These are phyloP conservation scores for Suillus fuscotomentosus DNA, from an alignment of 768 basidiomycete genomes.

Conservation along the genomic window DNA sequence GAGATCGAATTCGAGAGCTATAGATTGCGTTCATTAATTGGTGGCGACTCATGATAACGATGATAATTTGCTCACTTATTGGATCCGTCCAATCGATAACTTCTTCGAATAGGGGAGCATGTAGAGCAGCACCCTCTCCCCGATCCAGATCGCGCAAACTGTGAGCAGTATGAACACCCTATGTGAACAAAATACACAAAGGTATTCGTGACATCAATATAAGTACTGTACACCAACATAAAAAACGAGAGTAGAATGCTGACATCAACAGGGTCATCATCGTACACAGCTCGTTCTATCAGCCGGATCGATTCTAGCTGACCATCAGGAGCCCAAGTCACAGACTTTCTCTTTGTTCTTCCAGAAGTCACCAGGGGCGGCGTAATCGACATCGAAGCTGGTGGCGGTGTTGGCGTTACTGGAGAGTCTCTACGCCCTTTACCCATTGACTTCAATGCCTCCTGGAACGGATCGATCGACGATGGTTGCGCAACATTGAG, in stretches of 20 bases:
- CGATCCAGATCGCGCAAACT: constrained; percentile 84
- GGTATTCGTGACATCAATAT: constrained; percentile 47
- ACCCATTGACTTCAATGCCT: constrained; percentile 74
- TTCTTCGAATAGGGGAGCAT: constrained; percentile 83
- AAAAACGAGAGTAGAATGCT: constrained; percentile 49
- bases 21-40: constrained; percentile 36
- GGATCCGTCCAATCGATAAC: constrained; percentile 85
- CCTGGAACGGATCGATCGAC: constrained; percentile 78
- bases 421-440: constrained; percentile 64
- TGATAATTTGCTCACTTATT: constrained; percentile 53
- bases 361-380: constrained; percentile 40
- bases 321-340: constrained; percentile 75
- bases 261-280: constrained; percentile 86
- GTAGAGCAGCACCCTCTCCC: constrained; percentile 83
- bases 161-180: constrained; percentile 72
- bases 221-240: constrained; percentile 36
- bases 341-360: constrained; percentile 70
- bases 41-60: constrained; percentile 21
- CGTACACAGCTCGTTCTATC: constrained; percentile 87
- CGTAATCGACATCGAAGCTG: constrained; percentile 26
- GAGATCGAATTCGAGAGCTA: constrained; percentile 62
- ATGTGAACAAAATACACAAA: constrained; percentile 36
- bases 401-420: constrained; percentile 56
- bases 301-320: constrained; percentile 71
- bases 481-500: constrained; percentile 72